Percentiles rank a stretch among this genome's conserved stretches.
Conservation (phyloP, 306 rosid genomes). For the Cucurbita ficifolia region DNA sequence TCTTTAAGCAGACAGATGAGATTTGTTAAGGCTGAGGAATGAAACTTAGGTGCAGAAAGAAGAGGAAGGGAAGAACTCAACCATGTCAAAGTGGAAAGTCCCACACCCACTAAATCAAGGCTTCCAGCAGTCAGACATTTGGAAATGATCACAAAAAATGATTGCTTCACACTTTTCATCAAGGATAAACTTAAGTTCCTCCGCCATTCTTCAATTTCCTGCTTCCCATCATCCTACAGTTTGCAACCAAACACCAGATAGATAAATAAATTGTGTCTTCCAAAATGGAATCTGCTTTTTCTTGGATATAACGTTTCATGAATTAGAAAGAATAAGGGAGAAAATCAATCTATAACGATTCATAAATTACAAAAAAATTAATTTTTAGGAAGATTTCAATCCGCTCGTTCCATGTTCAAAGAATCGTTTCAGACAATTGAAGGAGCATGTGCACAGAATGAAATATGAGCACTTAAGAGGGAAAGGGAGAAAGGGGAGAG, state of each 20-base stretch:
- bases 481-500: too few species aligned
- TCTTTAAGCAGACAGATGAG: slow-evolving; percentile 34
- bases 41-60: slow-evolving; percentile 27
- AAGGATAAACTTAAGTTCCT: slow-evolving; percentile 31
- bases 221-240: slow-evolving; percentile 38
- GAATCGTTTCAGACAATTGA: background rate
- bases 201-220: slow-evolving; percentile 29
- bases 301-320: background rate
- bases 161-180: slow-evolving; percentile 41
- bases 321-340: background rate
- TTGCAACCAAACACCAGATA: slow-evolving; percentile 9
- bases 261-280: too few species aligned
- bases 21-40: slow-evolving; percentile 34
- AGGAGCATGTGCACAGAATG: background rate
- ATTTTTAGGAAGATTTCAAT: background rate
- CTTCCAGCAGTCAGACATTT: slow-evolving; percentile 38
- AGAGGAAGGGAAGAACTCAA: slow-evolving; percentile 45
- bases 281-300: too few species aligned
- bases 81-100: slow-evolving; percentile 50
- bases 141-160: slow-evolving; percentile 37
- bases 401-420: background rate
- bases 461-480: background rate
- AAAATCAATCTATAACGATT: background rate
- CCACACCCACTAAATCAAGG: slow-evolving; percentile 34
- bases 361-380: background rate